Evolutionary conservation across 129 eudicot genomes (phyloP), one percentile per base, ranked within the genome.

Genomic region (Artemisia annua): DNA sequence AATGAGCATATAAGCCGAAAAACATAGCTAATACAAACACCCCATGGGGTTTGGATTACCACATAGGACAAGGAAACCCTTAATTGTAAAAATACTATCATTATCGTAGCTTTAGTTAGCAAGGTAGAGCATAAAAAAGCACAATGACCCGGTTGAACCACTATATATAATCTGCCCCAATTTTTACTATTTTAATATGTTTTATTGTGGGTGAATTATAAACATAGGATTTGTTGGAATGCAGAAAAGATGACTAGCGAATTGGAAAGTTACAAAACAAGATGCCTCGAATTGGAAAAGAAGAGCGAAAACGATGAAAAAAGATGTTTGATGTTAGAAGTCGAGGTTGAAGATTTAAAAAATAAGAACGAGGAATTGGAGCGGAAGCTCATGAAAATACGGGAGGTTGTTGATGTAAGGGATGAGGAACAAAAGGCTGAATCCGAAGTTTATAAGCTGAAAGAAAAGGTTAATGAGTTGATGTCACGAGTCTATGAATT

Each of bases 321-420:
- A 7, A 80, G 68, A 75, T 74, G 84, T 66, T 43, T 54, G 49
- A 44, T 26, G 69, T 61, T 88, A 82, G 86, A 80, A 75, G 39
- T 15, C 17, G 85, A 78, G 48, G 73, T 84, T 75, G 57, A 35
- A 78, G 62, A 57, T 69, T 75, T 82, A 57, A 89, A 79, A 77
- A 73, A 67, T 64, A 74, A 16, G 85, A 81, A 78, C 48, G 61
- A 51, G 56, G 85, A 79, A 50, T 84, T 89, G 32, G 83, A 83
- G 67, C 73, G 63, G 66, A 61, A 53, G 46, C 66, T 63, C 26
- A n/a, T 39, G 14, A 58, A 48, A 20, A 48, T 63, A 63, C 70
- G 22, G 19, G 64, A 46, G 66, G 66, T 67, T 56, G 49, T 9
- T 5, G 5, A 16, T 17, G 3, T 17, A 11, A 75, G 28, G 30